Base-by-base conservation (phyloP, 805 yeast genomes). In the Tetrapisispora namnaoensis region DNA sequence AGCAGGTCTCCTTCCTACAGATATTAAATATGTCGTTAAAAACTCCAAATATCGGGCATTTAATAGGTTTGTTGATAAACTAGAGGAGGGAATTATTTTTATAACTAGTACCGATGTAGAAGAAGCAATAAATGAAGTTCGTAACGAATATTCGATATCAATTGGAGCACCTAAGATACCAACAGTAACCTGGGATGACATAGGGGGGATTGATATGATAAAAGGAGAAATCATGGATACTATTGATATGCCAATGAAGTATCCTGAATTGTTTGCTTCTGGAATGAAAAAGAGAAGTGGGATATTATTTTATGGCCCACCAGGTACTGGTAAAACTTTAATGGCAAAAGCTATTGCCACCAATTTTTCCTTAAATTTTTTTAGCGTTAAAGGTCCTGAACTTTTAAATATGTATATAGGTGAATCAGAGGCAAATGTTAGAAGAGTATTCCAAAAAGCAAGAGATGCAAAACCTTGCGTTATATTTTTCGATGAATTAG, bases 151-250 rank as follows among this genome's bases (percentile, higher is more conserved):
- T 65, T 84, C 95, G 57, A 96, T 88, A 54, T 85, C 96, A 0
- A 90, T 93, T 50, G 98, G 98, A 8, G 98, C 98, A 0, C 99
- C 99, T 16, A 74, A 88, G 53, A 91, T 93, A 53, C 99, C 99
- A 2, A 80, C 85, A 59, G 98, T 93, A 7, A 81, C 81, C 52
- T 93, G 99, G 99, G 93, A 86, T 53, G 99, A 93, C 65, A 95
- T 93, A 48, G 99, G 99, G 34, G 99, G 99, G 1, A 71, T 93
- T 56, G 96, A 87, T 53, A 58, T 82, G 41, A 95, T 90, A 35
- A 93, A 93, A 62, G 89, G 82, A 57, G 97, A 91, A 59, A 91
- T 93, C 56, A 69, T 90, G 63, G 99, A 93, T 61, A 91, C 99
- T 0, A 90, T 93, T 51, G 98, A 91, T 57, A 79, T 91, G 85